Evolutionary conservation across 2,329 filamentous ascomycete genomes (phyloP).

Genomic region (Penicillium sp.): DNA sequence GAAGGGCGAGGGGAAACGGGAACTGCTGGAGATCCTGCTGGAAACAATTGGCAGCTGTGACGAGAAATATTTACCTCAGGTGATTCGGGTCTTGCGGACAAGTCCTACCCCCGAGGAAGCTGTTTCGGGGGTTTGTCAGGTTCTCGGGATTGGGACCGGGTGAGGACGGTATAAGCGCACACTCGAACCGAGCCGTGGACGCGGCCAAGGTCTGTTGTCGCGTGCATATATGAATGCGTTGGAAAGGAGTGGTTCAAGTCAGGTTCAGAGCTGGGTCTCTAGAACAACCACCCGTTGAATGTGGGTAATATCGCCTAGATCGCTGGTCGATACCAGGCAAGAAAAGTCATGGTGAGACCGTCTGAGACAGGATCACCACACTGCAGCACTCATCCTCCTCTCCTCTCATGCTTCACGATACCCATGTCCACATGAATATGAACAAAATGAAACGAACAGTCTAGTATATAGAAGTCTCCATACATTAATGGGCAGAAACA

Average conservation of each 20-base stretch:
- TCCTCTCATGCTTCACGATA: not conserved
- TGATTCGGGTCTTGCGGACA: conserved; percentile 23
- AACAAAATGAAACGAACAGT: not conserved
- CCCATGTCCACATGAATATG: not conserved
- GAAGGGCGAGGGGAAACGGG: conserved; percentile 20
- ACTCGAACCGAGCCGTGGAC: not conserved
- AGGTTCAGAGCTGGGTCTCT: conserved; percentile 1
- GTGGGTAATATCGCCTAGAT: conserved; percentile 1
- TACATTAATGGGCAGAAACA: conserved; percentile 9
- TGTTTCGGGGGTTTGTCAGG: conserved; percentile 21
- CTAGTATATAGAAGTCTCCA: conserved; percentile 8
- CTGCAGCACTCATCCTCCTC: not conserved
- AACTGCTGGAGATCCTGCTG: conserved; percentile 21
- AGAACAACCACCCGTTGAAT: not conserved
- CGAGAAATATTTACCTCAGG: conserved; percentile 19
- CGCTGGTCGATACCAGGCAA: conserved; percentile 3
- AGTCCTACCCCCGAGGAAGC: conserved; percentile 25
- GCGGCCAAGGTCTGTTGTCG: not conserved
- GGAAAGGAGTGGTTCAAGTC: not conserved
- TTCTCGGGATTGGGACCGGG: conserved; percentile 14
- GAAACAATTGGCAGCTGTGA: conserved; percentile 24
- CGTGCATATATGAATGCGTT: not conserved
- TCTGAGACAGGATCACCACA: not conserved
- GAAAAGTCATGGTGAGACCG: not conserved
- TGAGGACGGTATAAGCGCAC: not conserved